phyloP scores from a whole-genome alignment of 768 basidiomycete species.

The Kwoniella sp. region DNA sequence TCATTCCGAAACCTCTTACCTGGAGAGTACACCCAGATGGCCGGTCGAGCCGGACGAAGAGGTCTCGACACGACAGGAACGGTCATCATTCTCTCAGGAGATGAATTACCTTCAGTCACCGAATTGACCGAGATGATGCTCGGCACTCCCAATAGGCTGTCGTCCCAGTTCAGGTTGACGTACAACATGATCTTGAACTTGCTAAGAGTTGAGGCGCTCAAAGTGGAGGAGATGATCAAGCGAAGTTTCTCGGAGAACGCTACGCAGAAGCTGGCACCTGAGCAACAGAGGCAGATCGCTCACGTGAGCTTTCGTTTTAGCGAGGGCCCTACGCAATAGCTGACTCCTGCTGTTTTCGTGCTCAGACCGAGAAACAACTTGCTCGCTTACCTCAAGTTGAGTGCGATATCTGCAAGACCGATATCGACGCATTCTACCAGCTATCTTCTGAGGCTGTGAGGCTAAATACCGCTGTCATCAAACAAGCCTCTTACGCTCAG shows the following conservation, averaged over 20 bases:
- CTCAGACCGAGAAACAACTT: constrained; percentile 72
- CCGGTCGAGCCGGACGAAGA: constrained; percentile 93
- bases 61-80: constrained; percentile 94
- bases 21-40: constrained; percentile 97
- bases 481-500: constrained; percentile 64
- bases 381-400: constrained; percentile 66
- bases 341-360: neutral
- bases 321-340: neutral
- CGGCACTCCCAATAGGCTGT: constrained; percentile 86
- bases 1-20: constrained; percentile 66
- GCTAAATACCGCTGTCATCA: constrained; percentile 66
- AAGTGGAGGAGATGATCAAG: constrained; percentile 99
- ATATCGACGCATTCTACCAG: constrained; percentile 79
- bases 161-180: constrained; percentile 94
- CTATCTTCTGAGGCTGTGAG: constrained; percentile 65
- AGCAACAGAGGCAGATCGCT: constrained; percentile 82
- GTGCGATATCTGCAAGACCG: constrained; percentile 69
- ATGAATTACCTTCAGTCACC: constrained; percentile 81
- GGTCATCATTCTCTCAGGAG: constrained; percentile 79
- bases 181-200: constrained; percentile 99
- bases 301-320: constrained; percentile 63
- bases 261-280: constrained; percentile 85
- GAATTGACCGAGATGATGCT: constrained; percentile 85
- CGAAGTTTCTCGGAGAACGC: constrained; percentile 98
- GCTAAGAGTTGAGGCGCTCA: constrained; percentile 89